These are phyloP conservation scores for Sclerotiophoma versabilis DNA, from an alignment of 2,329 filamentous ascomycete species.

Conservation along the genomic window DNA sequence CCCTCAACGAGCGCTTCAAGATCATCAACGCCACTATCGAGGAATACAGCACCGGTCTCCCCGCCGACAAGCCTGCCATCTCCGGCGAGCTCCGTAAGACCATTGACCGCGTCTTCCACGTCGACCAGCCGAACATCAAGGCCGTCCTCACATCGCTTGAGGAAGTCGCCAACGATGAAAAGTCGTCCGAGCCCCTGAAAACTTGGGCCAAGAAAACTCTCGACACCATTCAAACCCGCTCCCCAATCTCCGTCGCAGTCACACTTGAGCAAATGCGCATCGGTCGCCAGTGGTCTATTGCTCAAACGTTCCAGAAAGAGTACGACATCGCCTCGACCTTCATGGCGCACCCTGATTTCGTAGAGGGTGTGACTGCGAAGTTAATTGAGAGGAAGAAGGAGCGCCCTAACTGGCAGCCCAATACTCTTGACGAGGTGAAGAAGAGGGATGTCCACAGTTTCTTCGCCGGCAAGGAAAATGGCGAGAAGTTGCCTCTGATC, in stretches of 20 bases:
- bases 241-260: slow-evolving; percentile 86
- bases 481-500: slow-evolving; percentile 65
- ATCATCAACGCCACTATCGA: slow-evolving; percentile 88
- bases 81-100: slow-evolving; percentile 75
- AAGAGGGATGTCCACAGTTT: slow-evolving; percentile 69
- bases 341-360: slow-evolving; percentile 91
- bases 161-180: slow-evolving; percentile 47
- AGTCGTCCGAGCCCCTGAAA: slow-evolving; percentile 55
- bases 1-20: slow-evolving; percentile 66
- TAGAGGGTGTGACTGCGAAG: slow-evolving; percentile 84
- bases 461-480: slow-evolving; percentile 56
- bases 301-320: slow-evolving; percentile 84
- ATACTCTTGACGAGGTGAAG: slow-evolving; percentile 71
- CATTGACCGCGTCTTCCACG: slow-evolving; percentile 73
- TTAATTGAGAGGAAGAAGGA: slow-evolving; percentile 74
- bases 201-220: slow-evolving; percentile 83
- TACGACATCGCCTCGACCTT: slow-evolving; percentile 84
- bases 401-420: slow-evolving; percentile 78
- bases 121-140: slow-evolving; percentile 65
- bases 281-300: slow-evolving; percentile 78
- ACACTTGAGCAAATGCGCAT: slow-evolving; percentile 82
- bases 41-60: slow-evolving; percentile 87
- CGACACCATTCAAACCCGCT: slow-evolving; percentile 76
- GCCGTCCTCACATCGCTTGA: slow-evolving; percentile 75
- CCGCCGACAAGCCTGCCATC: slow-evolving; percentile 62